A percentile compares a stretch with the other conserved stretches of the same genome.
phyloP scores from a whole-genome alignment of 139 green algal genomes.

The Auxenochlorella protothecoides region DNA sequence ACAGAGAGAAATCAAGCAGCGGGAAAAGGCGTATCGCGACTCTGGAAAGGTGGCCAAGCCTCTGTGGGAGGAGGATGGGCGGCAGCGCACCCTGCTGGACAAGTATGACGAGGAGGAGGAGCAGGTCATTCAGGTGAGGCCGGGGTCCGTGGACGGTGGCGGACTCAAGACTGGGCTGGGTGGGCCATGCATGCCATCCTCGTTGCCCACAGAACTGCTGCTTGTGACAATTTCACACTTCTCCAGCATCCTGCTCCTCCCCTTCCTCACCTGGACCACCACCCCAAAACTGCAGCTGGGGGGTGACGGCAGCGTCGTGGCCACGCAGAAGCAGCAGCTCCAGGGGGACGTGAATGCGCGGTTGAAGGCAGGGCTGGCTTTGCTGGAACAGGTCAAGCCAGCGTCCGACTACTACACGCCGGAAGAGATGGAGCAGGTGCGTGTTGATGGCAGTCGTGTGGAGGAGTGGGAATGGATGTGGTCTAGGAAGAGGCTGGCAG shows the following conservation, averaged over 20 bases:
- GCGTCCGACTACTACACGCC: slow-evolving; percentile 56
- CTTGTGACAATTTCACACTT: too few relatives aligned
- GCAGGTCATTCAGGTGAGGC: slow-evolving; percentile 25
- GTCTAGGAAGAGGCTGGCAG: too few relatives aligned
- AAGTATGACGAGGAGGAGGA: slow-evolving; percentile 86
- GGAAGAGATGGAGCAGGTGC: too few relatives aligned
- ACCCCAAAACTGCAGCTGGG: slow-evolving; percentile 27
- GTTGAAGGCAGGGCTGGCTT: background rate
- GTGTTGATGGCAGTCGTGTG: too few relatives aligned
- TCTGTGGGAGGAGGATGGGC: slow-evolving; percentile 72
- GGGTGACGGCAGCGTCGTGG: slow-evolving; percentile 16
- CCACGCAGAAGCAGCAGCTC: slow-evolving; percentile 15
- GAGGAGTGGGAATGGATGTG: too few relatives aligned
- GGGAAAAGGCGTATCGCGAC: slow-evolving; percentile 50
- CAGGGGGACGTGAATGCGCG: slow-evolving; percentile 41
- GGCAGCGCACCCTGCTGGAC: slow-evolving; percentile 48
- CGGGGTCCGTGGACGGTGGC: background rate
- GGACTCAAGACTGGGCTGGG: background rate
- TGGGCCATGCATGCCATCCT: too few relatives aligned
- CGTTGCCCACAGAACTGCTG: too few relatives aligned
- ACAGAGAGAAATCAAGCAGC: slow-evolving; percentile 59
- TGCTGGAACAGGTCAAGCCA: background rate
- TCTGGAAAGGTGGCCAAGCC: slow-evolving; percentile 57
- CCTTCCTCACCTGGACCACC: too few relatives aligned
- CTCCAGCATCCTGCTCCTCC: too few relatives aligned